Conservation (phyloP, 1,284 basidiomycete genomes). For the Trichosporon sp. region DNA sequence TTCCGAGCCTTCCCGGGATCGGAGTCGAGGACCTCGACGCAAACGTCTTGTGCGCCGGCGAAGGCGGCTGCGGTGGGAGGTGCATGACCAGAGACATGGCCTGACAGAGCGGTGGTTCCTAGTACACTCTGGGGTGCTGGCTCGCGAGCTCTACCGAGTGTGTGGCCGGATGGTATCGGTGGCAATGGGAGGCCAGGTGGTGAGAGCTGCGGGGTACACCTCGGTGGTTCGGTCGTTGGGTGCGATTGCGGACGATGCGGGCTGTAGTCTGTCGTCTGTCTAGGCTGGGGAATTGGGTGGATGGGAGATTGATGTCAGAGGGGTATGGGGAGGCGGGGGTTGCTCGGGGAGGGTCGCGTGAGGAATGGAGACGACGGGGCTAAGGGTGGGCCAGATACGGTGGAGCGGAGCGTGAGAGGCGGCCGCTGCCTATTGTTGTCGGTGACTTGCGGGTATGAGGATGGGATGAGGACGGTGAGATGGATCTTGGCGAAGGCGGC, state of each 20-base stretch:
- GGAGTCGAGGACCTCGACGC: slow-evolving; percentile 21
- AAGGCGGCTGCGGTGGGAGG: slow-evolving; percentile 14
- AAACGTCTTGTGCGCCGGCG: slow-evolving; percentile 17
- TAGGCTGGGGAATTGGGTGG: not conserved
- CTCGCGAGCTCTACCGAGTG: not conserved
- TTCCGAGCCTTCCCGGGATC: slow-evolving; percentile 10
- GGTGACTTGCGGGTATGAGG: not conserved
- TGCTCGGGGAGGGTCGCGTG: slow-evolving; percentile 4
- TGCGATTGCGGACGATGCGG: not conserved
- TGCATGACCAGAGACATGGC: slow-evolving; percentile 22
- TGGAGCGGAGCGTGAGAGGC: slow-evolving; percentile 4
- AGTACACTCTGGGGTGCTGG: not conserved
- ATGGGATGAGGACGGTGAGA: not conserved
- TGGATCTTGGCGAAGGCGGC: not conserved
- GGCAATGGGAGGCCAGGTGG: not conserved
- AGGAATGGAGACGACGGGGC: slow-evolving; percentile 1
- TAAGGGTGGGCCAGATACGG: slow-evolving; percentile 3
- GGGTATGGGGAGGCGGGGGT: not conserved
- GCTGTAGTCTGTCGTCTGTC: not conserved
- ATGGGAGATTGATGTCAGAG: not conserved
- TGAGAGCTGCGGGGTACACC: not conserved
- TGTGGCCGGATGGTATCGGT: not conserved
- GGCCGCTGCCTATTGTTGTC: not conserved
- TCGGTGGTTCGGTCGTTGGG: not conserved
- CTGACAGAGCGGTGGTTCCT: not conserved